Conservation (phyloP, 371 early-diverging fungal species). For the Coemansia sp. region DNA sequence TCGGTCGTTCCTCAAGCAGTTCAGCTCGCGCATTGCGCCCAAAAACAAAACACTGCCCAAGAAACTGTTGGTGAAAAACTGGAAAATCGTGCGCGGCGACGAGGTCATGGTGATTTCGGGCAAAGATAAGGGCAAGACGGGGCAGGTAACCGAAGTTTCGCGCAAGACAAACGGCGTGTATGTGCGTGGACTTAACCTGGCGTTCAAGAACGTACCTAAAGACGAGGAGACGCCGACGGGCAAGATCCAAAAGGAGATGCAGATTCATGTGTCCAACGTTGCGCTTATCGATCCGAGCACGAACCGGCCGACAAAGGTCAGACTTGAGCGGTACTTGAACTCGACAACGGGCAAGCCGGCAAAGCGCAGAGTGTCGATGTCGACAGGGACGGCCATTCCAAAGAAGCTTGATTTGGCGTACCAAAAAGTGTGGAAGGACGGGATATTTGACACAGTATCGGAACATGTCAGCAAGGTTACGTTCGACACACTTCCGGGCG, state of each 20-base stretch:
- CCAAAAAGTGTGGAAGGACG: conserved; percentile 56
- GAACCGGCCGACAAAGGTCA: conserved; percentile 39
- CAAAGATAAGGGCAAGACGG: conserved; percentile 65
- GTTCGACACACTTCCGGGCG: conserved; percentile 52
- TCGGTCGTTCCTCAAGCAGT: conserved; percentile 24
- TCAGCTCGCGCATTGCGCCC: conserved; percentile 19
- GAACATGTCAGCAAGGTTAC: conserved; percentile 53
- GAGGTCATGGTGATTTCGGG: conserved; percentile 58
- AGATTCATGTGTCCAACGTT: conserved; percentile 65
- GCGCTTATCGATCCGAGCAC: conserved; percentile 62
- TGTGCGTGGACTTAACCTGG: conserved; percentile 61
- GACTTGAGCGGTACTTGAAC: conserved; percentile 16
- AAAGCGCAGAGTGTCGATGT: conserved; percentile 54
- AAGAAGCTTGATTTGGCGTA: conserved; percentile 53
- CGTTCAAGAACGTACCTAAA: conserved; percentile 58
- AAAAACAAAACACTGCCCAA: conserved; percentile 42
- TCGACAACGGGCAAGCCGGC: conserved; percentile 53
- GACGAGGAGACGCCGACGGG: conserved; percentile 52
- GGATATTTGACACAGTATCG: conserved; percentile 53
- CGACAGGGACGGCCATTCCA: conserved; percentile 57
- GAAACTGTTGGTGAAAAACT: conserved; percentile 55
- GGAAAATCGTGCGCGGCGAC: conserved; percentile 67
- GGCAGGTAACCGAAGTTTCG: conserved; percentile 57
- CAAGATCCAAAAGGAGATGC: conserved; percentile 61
- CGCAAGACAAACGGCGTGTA: conserved; percentile 58